phyloP scores from a whole-genome alignment of 176 grass and related monocot genomes.

The Juncus effusus region DNA sequence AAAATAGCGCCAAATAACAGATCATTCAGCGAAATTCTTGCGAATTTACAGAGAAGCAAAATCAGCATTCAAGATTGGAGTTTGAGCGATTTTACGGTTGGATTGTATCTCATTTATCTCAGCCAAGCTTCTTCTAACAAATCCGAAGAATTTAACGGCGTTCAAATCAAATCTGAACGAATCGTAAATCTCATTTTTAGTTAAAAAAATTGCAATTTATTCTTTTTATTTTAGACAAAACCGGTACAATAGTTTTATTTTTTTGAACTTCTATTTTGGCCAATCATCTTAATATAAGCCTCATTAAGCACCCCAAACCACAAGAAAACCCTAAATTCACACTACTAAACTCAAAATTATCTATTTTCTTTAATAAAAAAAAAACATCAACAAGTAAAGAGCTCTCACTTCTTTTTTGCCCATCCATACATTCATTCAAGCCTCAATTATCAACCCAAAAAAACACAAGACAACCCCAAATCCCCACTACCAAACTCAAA shows the following conservation, averaged over 20 bases:
- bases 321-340: too few relatives aligned
- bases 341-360: too few relatives aligned
- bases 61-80: conserved; percentile 91
- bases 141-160: conserved; percentile 54
- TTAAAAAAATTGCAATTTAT: not conserved
- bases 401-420: too few relatives aligned
- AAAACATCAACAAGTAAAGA: too few relatives aligned
- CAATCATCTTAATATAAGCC: too few relatives aligned
- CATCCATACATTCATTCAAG: too few relatives aligned
- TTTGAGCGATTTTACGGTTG: conserved; percentile 76
- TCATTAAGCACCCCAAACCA: too few relatives aligned
- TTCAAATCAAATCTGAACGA: conserved; percentile 64
- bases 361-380: too few relatives aligned
- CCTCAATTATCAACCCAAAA: too few relatives aligned
- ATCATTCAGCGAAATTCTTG: conserved; percentile 72
- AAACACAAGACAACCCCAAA: too few relatives aligned
- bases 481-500: not conserved
- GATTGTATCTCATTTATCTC: conserved; percentile 91
- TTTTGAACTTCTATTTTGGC: too few relatives aligned
- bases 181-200: conserved; percentile 37
- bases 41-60: conserved; percentile 78
- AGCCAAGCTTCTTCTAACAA: conserved; percentile 74
- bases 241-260: too few relatives aligned
- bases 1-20: conserved; percentile 38
- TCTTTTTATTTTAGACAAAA: not conserved